These are phyloP conservation scores for Lentinula novae-zelandiae DNA, from an alignment of 1,284 basidiomycete genomes.

Conservation along the genomic window DNA sequence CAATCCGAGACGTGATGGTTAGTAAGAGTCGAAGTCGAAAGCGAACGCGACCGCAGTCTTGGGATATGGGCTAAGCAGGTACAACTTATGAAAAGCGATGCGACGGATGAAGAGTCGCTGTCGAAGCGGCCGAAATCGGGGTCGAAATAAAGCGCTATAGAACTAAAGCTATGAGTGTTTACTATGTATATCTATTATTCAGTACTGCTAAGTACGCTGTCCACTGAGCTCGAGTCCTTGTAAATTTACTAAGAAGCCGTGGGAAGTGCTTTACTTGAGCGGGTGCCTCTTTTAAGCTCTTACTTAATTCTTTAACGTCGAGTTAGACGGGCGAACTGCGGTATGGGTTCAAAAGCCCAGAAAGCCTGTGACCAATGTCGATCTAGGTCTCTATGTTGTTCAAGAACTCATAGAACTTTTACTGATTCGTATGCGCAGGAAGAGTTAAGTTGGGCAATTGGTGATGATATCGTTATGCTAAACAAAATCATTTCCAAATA, in stretches of 20 bases:
- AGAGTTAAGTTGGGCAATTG: background rate
- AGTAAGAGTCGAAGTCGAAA: too few relatives aligned
- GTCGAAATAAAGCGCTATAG: too few relatives aligned
- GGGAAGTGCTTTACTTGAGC: background rate
- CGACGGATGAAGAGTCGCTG: background rate
- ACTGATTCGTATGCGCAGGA: background rate
- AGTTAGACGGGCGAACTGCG: background rate
- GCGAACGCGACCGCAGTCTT: too few relatives aligned
- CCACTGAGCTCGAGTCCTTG: too few relatives aligned
- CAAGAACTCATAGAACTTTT: too few relatives aligned
- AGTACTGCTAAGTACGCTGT: too few relatives aligned
- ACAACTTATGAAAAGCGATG: background rate
- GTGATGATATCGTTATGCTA: background rate
- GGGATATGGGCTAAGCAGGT: background rate
- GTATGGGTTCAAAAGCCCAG: background rate
- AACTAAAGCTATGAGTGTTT: too few relatives aligned
- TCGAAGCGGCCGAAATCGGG: background rate
- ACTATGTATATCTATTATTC: too few relatives aligned
- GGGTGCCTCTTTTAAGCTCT: background rate
- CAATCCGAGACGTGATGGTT: background rate
- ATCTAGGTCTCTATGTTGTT: background rate
- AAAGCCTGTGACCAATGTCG: background rate
- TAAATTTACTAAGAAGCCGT: too few relatives aligned
- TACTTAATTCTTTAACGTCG: too few relatives aligned
- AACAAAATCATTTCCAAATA: background rate